Base-by-base conservation (phyloP, 2,329 filamentous ascomycete genomes). In the Trichoderma brevicompactum region DNA sequence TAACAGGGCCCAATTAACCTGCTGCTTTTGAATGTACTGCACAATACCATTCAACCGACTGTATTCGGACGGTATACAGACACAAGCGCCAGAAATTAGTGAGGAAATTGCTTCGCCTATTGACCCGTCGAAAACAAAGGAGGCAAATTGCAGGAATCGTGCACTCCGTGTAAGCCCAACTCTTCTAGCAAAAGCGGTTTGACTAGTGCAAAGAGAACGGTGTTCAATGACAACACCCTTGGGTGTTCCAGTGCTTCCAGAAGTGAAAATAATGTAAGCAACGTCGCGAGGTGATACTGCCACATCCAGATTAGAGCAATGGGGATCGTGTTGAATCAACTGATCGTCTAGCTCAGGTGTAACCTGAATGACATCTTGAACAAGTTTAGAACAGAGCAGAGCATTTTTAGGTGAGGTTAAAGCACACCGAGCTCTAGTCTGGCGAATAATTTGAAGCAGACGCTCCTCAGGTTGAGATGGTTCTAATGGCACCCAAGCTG, bases 161-260 rank as follows among this genome's bases (percentile, higher is more conserved):
- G 38, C 43, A 1, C 1, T 38, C 15, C 36, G n/a, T 9, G n/a
- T 55, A 1, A 63, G 3, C 13, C 54, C 44, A 1, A 66, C 9
- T 17, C 34, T 55, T 1, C 54, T 44, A 2, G 43, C 56, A 13
- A 64, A 28, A 40, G 58, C 54, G 1, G 12, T 43, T 4, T 64
- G 53, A 34, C 62, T 65, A 7, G 65, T 64, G 17, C 59, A 49
- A 7, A 65, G 0, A 15, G 67, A 67, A 1, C 28, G 52, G 34
- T 73, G 72, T n/a, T 67, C 61, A 5, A 72, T 65, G 4, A 71
- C 59, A 0, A 72, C 52, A 5, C 70, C 70, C 48, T 73, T 73
- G 0, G 72, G 71, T 17, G n/a, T 23, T 38, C 55, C 55, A 1
- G 55, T 59, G 2, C 55, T 59, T 0, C 55, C 55, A 0, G 15